Base-by-base conservation (phyloP, 768 basidiomycete genomes). In the Leccinellum luteum region DNA sequence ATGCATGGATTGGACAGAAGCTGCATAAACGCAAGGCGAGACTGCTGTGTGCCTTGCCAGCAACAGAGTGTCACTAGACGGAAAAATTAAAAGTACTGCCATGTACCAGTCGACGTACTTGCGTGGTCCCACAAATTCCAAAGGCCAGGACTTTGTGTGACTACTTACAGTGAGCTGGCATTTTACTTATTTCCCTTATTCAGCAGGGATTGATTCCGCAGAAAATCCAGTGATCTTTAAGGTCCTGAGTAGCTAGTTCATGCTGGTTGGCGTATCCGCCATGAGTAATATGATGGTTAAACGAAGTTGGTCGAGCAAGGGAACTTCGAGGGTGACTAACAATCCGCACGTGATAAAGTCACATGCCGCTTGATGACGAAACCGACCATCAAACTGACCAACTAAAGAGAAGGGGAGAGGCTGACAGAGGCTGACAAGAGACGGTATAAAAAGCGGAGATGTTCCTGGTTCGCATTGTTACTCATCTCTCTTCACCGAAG, bases 371-470 rank as follows among this genome's bases (percentile, higher is more conserved):
- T 0, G 10, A 9, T 14, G 6, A 14, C 34, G 15, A 2, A n/a
- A 48, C 25, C 14, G 35, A 60, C 44, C 27, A 43, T 32, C 49
- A 28, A 58, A 43, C 23, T n/a, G 30, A 19, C 43, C 50, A 21
- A 34, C 41, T 45, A 13, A 4, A 23, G 21, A 15, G 5, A 25
- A 38, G 45, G 41, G 15, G 28, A 41, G 48, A 21, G 30, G 63
- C 62, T 66, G 66, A 68, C 61, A 41, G 54, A 60, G 32, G 50
- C 49, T 52, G 52, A 13, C 27, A 35, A 28, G 41, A 41, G 44
- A 49, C 48, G n/a, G 44, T 58, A 63, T 61, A 70, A 63, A 68
- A 56, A 55, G 55, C 58, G 27, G 41, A 35, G 50, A 68, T 68
- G 67, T 43, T 52, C 12, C 57, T 34, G 45, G 14, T n/a, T 6